Conservation (phyloP, 129 eudicot genomes). For the Apium graveolens region DNA sequence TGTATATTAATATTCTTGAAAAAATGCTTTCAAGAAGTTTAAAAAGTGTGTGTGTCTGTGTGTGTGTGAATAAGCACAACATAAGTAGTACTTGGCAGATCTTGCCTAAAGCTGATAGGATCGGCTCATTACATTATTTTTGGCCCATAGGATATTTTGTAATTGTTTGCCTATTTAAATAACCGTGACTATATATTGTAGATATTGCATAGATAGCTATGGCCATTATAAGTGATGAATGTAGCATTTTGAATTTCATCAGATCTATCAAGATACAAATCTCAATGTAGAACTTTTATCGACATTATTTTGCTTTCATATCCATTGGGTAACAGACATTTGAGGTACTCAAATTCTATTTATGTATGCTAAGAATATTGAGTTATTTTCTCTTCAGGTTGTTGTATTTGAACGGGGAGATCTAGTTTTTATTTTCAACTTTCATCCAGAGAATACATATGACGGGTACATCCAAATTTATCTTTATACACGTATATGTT, state of each 20-base stretch:
- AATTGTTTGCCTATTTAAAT: neutral
- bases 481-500: neutral
- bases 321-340: neutral
- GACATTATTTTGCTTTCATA: neutral
- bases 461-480: slow-evolving; percentile 51
- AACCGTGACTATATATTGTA: neutral
- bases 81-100: neutral
- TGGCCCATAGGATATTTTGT: neutral
- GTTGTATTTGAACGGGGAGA: slow-evolving; percentile 95
- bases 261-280: neutral
- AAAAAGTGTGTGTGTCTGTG: neutral
- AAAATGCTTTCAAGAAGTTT: slow-evolving; percentile 2
- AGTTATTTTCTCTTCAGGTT: slow-evolving; percentile 45
- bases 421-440: slow-evolving; percentile 85
- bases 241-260: neutral
- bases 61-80: neutral
- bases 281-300: neutral
- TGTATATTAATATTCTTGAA: slow-evolving; percentile 7
- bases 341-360: slow-evolving; percentile 7
- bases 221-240: neutral
- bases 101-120: neutral
- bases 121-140: neutral
- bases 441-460: slow-evolving; percentile 77
- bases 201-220: neutral
- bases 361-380: slow-evolving; percentile 33